Percentiles rank a stretch among this genome's conserved stretches.
These are phyloP conservation scores for Coprinopsis strossmayeri DNA, from an alignment of 768 basidiomycete genomes.

Conservation along the genomic window DNA sequence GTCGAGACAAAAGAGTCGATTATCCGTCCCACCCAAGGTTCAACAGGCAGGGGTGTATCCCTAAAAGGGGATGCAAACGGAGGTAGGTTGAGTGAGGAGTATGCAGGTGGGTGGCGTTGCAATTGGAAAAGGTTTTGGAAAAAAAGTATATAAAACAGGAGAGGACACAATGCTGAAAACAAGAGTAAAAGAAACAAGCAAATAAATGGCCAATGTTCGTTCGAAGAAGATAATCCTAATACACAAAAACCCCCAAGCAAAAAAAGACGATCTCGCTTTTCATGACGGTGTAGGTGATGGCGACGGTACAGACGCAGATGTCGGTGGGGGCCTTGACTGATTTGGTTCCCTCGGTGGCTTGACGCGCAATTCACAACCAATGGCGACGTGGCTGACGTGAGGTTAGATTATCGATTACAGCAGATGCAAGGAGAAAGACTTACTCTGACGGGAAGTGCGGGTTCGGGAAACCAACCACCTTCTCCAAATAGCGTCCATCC, in stretches of 20 bases:
- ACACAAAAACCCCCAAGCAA: conserved; percentile 12
- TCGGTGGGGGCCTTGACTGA: conserved; percentile 19
- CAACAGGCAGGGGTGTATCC: too few relatives aligned
- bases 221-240: conserved; percentile 10
- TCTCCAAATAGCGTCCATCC: conserved; percentile 77
- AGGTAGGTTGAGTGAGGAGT: too few relatives aligned
- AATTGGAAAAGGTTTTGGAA: conserved; percentile 1
- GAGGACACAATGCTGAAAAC: conserved; percentile 9
- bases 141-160: conserved; percentile 2
- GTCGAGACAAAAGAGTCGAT: too few relatives aligned
- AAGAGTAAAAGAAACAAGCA: conserved; percentile 11
- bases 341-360: conserved; percentile 55
- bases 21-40: too few relatives aligned
- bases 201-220: conserved; percentile 10
- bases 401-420: neutral
- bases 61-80: too few relatives aligned
- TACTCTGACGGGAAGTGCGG: conserved; percentile 96
- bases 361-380: conserved; percentile 72
- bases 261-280: conserved; percentile 5
- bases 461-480: conserved; percentile 95
- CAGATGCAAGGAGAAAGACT: conserved; percentile 28
- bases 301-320: conserved; percentile 2
- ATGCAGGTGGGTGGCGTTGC: too few relatives aligned
- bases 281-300: conserved; percentile 1
- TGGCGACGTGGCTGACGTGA: conserved; percentile 56